Percentiles rank a stretch among this genome's conserved stretches.
phyloP scores from a whole-genome alignment of 352 stramenopile species.

The Proteromonas lacertae region DNA sequence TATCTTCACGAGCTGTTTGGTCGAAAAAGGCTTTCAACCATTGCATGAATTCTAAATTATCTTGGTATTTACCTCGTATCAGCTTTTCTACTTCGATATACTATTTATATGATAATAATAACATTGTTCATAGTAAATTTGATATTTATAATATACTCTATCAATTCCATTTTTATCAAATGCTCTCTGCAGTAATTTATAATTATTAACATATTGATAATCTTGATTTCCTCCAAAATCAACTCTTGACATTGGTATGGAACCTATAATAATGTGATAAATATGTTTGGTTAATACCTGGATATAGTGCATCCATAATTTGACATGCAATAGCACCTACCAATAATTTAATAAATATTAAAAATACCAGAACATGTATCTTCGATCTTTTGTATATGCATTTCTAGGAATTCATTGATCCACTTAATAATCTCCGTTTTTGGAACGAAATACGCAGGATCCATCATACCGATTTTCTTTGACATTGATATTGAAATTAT shows the following conservation, averaged over 20 bases:
- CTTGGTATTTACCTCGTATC: constrained; percentile 91
- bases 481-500: no score
- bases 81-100: constrained; percentile 88
- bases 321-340: constrained; percentile 81
- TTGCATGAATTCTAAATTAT: constrained; percentile 99
- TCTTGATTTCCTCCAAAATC: constrained; percentile 82
- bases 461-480: constrained; percentile 54
- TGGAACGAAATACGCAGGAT: constrained; percentile 75
- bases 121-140: background rate
- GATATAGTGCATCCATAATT: constrained; percentile 71
- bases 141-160: constrained; percentile 7
- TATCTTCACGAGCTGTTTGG: constrained; percentile 16
- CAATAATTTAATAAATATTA: constrained; percentile 7
- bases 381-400: constrained; percentile 80
- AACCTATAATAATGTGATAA: constrained; percentile 23
- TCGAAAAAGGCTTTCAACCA: constrained; percentile 75
- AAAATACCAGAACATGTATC: constrained; percentile 27
- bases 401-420: constrained; percentile 72
- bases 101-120: constrained; percentile 8
- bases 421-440: constrained; percentile 88
- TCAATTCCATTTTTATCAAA: constrained; percentile 81
- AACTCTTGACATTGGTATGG: constrained; percentile 75
- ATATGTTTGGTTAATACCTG: constrained; percentile 4
- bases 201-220: constrained; percentile 96
- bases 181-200: constrained; percentile 89